Evolutionary conservation across 352 stramenopile species (phyloP).

Genomic region (Paralagenidium karlingii): DNA sequence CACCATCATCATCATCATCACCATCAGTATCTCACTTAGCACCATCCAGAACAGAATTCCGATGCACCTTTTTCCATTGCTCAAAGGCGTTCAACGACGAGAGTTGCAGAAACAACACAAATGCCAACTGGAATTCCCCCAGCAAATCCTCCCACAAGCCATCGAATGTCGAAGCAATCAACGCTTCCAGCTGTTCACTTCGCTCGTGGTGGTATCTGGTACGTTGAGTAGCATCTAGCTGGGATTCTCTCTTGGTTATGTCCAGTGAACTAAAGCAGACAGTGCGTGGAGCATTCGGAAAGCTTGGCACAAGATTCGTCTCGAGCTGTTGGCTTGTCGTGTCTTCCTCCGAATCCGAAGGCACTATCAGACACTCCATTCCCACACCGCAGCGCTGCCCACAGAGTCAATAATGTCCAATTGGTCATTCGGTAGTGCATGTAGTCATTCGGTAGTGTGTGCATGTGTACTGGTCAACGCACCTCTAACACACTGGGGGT

Average conservation of each 20-base stretch:
- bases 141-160: slow-evolving; percentile 69
- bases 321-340: slow-evolving; percentile 6
- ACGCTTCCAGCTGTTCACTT: slow-evolving; percentile 49
- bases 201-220: slow-evolving; percentile 72
- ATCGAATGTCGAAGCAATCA: slow-evolving; percentile 20
- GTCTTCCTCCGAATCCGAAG: slow-evolving; percentile 43
- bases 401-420: neutral
- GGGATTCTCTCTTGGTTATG: slow-evolving; percentile 9
- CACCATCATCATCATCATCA: neutral
- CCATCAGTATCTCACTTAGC: neutral
- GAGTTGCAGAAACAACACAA: slow-evolving; percentile 89
- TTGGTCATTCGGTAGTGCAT: neutral
- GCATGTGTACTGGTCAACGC: neutral
- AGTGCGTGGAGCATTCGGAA: slow-evolving; percentile 58
- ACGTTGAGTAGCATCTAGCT: slow-evolving; percentile 24
- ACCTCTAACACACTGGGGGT: slow-evolving; percentile 47
- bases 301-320: slow-evolving; percentile 40
- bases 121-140: slow-evolving; percentile 90
- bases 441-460: neutral
- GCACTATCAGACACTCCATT: slow-evolving; percentile 47
- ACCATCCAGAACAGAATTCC: neutral
- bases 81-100: slow-evolving; percentile 86
- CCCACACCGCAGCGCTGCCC: slow-evolving; percentile 54
- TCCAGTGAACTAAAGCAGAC: slow-evolving; percentile 50
- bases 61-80: slow-evolving; percentile 86